A percentile compares a stretch with the other conserved stretches of the same genome.
phyloP scores from a whole-genome alignment of 345 rosid genomes.

The Populus davidiana region DNA sequence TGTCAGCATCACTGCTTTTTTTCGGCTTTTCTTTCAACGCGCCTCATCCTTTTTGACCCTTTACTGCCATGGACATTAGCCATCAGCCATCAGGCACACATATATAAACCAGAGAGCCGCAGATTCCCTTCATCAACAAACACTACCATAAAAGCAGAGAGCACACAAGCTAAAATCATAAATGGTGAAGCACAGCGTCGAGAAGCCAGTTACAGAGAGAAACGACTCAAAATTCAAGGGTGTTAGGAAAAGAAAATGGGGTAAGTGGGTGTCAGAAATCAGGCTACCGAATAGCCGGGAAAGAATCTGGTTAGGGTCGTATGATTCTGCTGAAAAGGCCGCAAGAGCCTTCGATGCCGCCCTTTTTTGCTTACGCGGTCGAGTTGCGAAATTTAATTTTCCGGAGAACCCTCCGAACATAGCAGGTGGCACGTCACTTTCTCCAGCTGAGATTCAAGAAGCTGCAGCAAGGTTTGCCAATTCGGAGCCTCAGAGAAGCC shows the following conservation, averaged over 20 bases:
- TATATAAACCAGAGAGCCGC: too few species aligned
- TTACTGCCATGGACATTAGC: too few species aligned
- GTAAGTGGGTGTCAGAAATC: constrained; percentile 62
- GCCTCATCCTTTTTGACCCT: too few species aligned
- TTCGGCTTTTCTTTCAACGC: too few species aligned
- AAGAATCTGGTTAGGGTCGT: constrained; percentile 65
- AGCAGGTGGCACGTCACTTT: constrained; percentile 43
- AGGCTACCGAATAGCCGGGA: constrained; percentile 56
- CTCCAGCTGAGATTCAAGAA: constrained; percentile 51
- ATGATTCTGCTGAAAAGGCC: constrained; percentile 69
- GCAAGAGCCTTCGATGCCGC: constrained; percentile 91
- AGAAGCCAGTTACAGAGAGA: too few species aligned
- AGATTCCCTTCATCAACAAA: too few species aligned
- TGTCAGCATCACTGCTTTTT: too few species aligned
- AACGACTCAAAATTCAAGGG: too few species aligned
- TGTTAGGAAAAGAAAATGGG: constrained; percentile 57
- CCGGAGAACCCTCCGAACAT: constrained; percentile 67
- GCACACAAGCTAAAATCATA: too few species aligned
- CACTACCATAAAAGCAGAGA: too few species aligned
- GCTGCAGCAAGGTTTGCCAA: constrained; percentile 63
- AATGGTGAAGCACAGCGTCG: too few species aligned
- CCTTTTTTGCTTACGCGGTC: constrained; percentile 69
- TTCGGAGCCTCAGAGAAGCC: constrained; percentile 21
- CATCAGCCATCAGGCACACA: too few species aligned
- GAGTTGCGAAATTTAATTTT: constrained; percentile 57